Evolutionary conservation across 179 eudicot species (phyloP), one percentile per base, ranked within the genome.

Genomic region (Silene noctiflora): DNA sequence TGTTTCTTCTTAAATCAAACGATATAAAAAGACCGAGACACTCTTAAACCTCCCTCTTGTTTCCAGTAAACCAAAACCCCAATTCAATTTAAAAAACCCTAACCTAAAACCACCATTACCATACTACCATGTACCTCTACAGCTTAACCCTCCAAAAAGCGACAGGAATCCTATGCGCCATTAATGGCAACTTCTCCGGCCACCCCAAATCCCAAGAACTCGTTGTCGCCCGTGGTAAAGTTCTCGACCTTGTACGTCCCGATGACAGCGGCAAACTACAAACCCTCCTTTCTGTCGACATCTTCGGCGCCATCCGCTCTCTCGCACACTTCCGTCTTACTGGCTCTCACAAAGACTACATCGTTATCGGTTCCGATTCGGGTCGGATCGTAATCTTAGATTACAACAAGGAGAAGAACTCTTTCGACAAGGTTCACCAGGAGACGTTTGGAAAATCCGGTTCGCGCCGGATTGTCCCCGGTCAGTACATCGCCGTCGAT

Each of bases 371-470:
- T 0, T 96, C 98, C 4, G 98, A 96, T 72, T 96, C 98, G 11
- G 99, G 98, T 13, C 83, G 99, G 4, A 93, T 96, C 5, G 91
- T 96, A 0, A 93, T 96, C 0, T 76, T 95, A 0, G 98, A 96
- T 14, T 96, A 93, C 74, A 91, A 93, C 74, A 90, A 89, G 6
- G 90, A 88, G 16, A 87, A 84, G 78, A 93, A 95, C 60, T 83
- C 79, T 0, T 91, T 96, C 25, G 96, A 93, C 68, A 89, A 96
- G 69, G 80, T 93, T 67, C 99, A 96, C 64, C 97, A 93, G 75
- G 98, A 96, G 24, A 93, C 99, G 0, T 96, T 93, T 21, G 99
- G 99, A 19, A 96, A 96, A 21, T 91, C 96, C 9, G 98, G 99
- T 1, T 87, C 96, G 79, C 87, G 99, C 27, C 81, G 98, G 31